Evolutionary conservation across 2,329 filamentous ascomycete species (phyloP), one percentile per base, ranked within the genome.

Genomic region (Ophiostoma sp.): DNA sequence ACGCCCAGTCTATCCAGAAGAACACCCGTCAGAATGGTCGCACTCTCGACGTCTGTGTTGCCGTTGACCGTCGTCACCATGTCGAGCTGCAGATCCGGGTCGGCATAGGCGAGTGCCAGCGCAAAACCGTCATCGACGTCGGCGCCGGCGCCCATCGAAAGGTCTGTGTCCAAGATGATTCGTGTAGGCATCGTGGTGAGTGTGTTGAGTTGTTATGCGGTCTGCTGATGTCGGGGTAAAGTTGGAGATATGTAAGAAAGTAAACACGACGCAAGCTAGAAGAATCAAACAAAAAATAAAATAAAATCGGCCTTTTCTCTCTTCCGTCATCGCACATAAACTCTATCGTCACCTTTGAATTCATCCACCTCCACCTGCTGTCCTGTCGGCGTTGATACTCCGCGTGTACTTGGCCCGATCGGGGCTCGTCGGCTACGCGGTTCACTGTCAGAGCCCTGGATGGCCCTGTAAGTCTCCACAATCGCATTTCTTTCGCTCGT

Each of bases 51-150:
- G 28, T 57, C 55, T 12, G 55, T 57, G 25, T 57, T 57, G 11
- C 55, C 55, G 55, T 57, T 31, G 55, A 57, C 55, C 15, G 55
- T 57, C 6, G 55, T 57, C 22, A 57, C 25, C 25, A 57, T 57
- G 11, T 59, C 68, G 15, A 70, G 50, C 50, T 70, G 68, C 19
- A 70, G 17, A 22, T 59, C 50, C 1, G 68, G 68, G 22, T 70
- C 68, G 31, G 68, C 50, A 9, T 70, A 50, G n/a, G 50, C 68
- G 7, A 70, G 52, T 11, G 68, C 68, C 11, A 70, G 68, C n/a
- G 68, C 68, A 36, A 70, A 70, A 11, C 68, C 68, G 25, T 70
- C 68, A 36, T 70, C 68, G 50, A 70, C 68, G 19, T 70, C 68
- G 31, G 68, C 68, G 15, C 68, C 68, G 17, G 68, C 68, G n/a